These are phyloP conservation scores for Picea glauca DNA, from an alignment of 75 land plant species.

Conservation along the genomic window DNA sequence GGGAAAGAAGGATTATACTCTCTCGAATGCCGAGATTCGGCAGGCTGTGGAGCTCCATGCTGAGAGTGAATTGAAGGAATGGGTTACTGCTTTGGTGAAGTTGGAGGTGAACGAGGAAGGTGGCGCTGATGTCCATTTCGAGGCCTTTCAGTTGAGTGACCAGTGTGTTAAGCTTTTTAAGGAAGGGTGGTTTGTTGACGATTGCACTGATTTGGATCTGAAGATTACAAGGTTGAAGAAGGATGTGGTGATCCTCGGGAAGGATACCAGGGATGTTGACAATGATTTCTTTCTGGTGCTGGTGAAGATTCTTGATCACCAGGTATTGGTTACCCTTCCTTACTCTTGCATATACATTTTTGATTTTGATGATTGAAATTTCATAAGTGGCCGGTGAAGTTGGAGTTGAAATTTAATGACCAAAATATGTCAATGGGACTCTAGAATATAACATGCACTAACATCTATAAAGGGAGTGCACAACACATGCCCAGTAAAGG, in stretches of 20 bases:
- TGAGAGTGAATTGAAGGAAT: slow-evolving; percentile 64
- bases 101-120: slow-evolving; percentile 90
- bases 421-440: too few relatives aligned
- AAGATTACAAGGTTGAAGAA: slow-evolving; percentile 86
- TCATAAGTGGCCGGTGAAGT: too few relatives aligned
- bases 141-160: slow-evolving; percentile 98
- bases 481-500: too few relatives aligned
- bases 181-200: slow-evolving; percentile 80
- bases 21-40: slow-evolving; percentile 67
- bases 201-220: slow-evolving; percentile 56
- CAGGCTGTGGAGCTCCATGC: slow-evolving; percentile 94
- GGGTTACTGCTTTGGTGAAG: slow-evolving; percentile 94
- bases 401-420: too few relatives aligned
- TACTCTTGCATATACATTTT: not conserved
- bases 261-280: slow-evolving; percentile 86
- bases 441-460: too few relatives aligned
- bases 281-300: slow-evolving; percentile 96
- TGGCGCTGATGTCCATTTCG: slow-evolving; percentile 91
- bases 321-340: slow-evolving; percentile 31
- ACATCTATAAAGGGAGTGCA: too few relatives aligned
- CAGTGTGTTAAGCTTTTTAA: slow-evolving; percentile 83
- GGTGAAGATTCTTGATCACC: slow-evolving; percentile 92
- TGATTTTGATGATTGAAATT: not conserved
- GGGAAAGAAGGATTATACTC: slow-evolving; percentile 52
- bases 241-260: slow-evolving; percentile 85